Evolutionary conservation across 352 stramenopile genomes (phyloP), one percentile per base, ranked within the genome.

Genomic region (Salisapilia sapeloensis): DNA sequence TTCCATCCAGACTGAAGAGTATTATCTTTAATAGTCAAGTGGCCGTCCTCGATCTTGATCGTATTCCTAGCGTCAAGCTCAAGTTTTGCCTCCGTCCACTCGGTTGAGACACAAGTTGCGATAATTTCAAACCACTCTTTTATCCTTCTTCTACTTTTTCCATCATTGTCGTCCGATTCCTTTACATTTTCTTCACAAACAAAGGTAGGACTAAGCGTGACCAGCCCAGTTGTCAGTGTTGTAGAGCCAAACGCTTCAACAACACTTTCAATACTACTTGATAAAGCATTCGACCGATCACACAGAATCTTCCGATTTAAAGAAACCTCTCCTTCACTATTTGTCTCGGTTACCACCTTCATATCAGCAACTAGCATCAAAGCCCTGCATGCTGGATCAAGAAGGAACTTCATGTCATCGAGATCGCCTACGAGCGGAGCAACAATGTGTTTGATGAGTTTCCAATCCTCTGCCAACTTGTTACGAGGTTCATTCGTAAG

Each of bases 81-180:
- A 8, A 39, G 44, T 5, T 44, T 46, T 23, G 79, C 22, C 17
- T 41, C 29, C 9, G 44, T 49, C 67, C 63, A 80, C 33, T 64
- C 75, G 14, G 60, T 54, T 3, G 38, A 27, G 25, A 81, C 33
- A 4, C 62, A 46, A 2, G 11, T 28, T 9, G 51, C 48, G 1
- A 85, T 28, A 0, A 85, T 35, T 6, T 38, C 34, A 36, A 79
- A 69, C 70, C 70, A 85, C 44, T 85, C 70, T 29, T 81, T 85
- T 9, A 85, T 21, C 70, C 65, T 59, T 85, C 70, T 50, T 85
- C 70, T 4, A 85, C 65, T 10, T 32, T 46, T 10, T 59, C 32
- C 4, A n/a, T n/a, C n/a, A n/a, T n/a, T n/a, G n/a, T n/a, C n/a
- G n/a, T n/a, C n/a, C n/a, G n/a, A n/a, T n/a, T n/a, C 3, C 70